Evolutionary conservation across 345 rosid species (phyloP).

Genomic region (Salix purpurea): DNA sequence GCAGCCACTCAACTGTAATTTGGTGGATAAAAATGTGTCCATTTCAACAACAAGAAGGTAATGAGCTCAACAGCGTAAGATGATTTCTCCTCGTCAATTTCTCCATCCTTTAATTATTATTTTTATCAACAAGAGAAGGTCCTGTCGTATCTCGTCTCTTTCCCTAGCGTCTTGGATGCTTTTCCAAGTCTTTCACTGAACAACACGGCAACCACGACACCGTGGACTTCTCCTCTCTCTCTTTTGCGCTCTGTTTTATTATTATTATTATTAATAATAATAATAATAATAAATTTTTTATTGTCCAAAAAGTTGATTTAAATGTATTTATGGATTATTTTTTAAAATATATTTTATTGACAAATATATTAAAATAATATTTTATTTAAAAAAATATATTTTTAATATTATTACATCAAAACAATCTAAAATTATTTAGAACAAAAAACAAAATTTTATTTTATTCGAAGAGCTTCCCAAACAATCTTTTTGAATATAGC

Average conservation of each 20-base stretch:
- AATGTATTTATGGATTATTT: not conserved
- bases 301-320: not conserved
- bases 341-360: too few relatives aligned
- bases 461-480: too few relatives aligned
- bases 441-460: too few relatives aligned
- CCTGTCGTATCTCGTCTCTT: not conserved
- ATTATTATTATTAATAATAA: not conserved
- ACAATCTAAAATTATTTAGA: too few relatives aligned
- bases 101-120: slow-evolving; percentile 7
- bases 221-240: not conserved
- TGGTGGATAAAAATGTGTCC: slow-evolving; percentile 19
- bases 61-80: not conserved
- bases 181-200: not conserved
- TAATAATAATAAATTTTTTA: too few relatives aligned
- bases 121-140: not conserved
- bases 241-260: not conserved
- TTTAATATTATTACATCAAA: too few relatives aligned
- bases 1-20: slow-evolving; percentile 33
- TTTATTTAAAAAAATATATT: too few relatives aligned
- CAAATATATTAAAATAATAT: too few relatives aligned
- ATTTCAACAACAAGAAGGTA: slow-evolving; percentile 20
- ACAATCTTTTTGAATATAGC: too few relatives aligned
- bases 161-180: not conserved
- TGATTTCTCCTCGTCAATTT: not conserved
- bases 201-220: not conserved